These are phyloP conservation scores for Suillus sp. DNA, from an alignment of 768 basidiomycete genomes.

Conservation along the genomic window DNA sequence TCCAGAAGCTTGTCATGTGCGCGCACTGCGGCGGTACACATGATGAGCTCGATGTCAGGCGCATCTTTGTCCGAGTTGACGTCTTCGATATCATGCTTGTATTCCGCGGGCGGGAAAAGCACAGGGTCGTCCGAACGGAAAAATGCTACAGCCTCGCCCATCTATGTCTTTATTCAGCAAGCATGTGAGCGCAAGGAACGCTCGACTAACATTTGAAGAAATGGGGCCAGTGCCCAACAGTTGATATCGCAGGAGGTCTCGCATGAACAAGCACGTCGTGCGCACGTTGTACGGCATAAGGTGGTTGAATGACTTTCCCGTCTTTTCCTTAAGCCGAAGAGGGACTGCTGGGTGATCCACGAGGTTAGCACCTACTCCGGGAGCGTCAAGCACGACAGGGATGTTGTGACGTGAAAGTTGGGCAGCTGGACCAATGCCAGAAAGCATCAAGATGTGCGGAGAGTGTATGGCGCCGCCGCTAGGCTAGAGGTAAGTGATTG, in stretches of 20 bases:
- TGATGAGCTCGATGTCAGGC: slow-evolving; percentile 16
- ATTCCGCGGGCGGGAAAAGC: slow-evolving; percentile 12
- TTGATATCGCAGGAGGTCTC: slow-evolving; percentile 11
- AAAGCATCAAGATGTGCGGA: slow-evolving; percentile 63
- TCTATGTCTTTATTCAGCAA: slow-evolving; percentile 11
- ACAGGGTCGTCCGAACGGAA: slow-evolving; percentile 20
- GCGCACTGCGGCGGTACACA: slow-evolving; percentile 2
- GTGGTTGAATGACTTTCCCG: slow-evolving; percentile 1
- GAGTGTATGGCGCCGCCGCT: slow-evolving; percentile 54
- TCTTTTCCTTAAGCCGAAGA: not conserved
- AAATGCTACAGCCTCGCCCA: slow-evolving; percentile 22
- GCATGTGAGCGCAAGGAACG: not conserved
- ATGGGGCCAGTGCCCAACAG: slow-evolving; percentile 43
- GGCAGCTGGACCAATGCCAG: slow-evolving; percentile 66
- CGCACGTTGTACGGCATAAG: slow-evolving; percentile 5
- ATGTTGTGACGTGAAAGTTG: slow-evolving; percentile 54
- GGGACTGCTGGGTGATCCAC: slow-evolving; percentile 41
- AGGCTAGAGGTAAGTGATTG: slow-evolving; percentile 11
- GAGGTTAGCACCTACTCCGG: slow-evolving; percentile 71
- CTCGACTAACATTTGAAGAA: slow-evolving; percentile 45
- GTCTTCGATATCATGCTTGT: slow-evolving; percentile 12
- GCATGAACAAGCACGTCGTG: slow-evolving; percentile 6
- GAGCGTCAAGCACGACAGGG: slow-evolving; percentile 57
- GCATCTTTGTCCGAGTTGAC: slow-evolving; percentile 14
- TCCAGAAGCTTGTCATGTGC: not conserved